Conservation (phyloP, 371 early-diverging fungal species). For the Mucor piriformis region DNA sequence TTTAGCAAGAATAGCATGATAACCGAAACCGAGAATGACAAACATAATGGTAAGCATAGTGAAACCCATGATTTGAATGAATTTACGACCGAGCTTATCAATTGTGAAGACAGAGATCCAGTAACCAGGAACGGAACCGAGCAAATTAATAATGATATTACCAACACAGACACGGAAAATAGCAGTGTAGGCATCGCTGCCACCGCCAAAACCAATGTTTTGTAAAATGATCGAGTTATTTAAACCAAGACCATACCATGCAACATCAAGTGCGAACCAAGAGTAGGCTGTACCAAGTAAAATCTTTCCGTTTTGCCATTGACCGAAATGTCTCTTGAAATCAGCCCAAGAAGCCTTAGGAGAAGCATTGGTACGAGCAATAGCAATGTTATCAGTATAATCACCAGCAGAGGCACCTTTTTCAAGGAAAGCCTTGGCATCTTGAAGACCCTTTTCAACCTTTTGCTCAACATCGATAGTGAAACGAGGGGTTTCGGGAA, state of each 20-base stretch:
- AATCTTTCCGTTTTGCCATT: conserved; percentile 58
- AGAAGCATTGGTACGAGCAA: conserved; percentile 23
- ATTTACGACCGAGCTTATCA: conserved; percentile 82
- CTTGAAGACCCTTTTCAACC: conserved; percentile 58
- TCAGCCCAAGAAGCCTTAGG: conserved; percentile 52
- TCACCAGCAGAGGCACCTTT: conserved; percentile 37
- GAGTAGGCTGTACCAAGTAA: conserved; percentile 64
- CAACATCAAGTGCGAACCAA: conserved; percentile 85
- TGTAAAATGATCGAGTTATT: conserved; percentile 73
- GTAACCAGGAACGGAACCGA: conserved; percentile 88
- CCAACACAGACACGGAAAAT: conserved; percentile 69
- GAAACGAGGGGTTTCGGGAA: conserved; percentile 87
- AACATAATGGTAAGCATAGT: conserved; percentile 51
- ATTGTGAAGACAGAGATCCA: conserved; percentile 83
- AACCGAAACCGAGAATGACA: conserved; percentile 49
- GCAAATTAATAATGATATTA: conserved; percentile 75
- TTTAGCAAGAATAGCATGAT: conserved; percentile 49
- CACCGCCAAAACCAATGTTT: conserved; percentile 69
- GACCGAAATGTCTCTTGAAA: conserved; percentile 64
- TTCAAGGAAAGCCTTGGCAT: conserved; percentile 53
- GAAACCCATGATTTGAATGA: conserved; percentile 80
- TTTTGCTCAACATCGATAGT: conserved; percentile 75
- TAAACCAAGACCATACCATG: conserved; percentile 85
- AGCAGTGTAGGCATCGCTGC: conserved; percentile 52
- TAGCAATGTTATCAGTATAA: conserved; percentile 35